Conservation (phyloP, 2,329 filamentous ascomycete species). For the Colletotrichum siamense region DNA sequence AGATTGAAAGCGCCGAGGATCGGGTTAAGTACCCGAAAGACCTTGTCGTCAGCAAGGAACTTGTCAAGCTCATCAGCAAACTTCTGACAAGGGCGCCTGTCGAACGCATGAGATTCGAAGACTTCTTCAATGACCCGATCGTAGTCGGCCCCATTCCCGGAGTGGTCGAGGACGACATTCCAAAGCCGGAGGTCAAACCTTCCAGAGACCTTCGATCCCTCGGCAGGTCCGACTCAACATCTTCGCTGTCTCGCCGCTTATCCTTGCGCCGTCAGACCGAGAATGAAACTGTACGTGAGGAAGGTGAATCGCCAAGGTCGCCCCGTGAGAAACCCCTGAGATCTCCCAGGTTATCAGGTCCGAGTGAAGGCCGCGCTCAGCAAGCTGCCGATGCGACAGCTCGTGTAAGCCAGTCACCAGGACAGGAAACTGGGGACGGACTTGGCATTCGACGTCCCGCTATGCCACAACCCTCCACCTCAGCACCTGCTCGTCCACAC, state of each 20-base stretch:
- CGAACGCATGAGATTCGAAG: constrained; percentile 84
- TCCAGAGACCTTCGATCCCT: constrained; percentile 40
- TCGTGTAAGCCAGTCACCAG: constrained; percentile 47
- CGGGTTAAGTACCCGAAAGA: constrained; percentile 82
- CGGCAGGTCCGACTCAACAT: constrained; percentile 31
- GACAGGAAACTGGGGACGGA: constrained; percentile 52
- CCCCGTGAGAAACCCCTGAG: constrained; percentile 47
- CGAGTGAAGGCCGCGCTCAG: constrained; percentile 38
- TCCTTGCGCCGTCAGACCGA: constrained; percentile 49
- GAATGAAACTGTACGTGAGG: constrained; percentile 38
- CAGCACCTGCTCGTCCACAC: constrained; percentile 52
- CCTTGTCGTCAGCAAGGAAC: constrained; percentile 71
- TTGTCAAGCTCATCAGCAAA: constrained; percentile 81
- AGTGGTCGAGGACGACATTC: constrained; percentile 77
- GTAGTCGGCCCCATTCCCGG: constrained; percentile 80
- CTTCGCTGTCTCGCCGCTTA: constrained; percentile 33
- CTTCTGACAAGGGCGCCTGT: constrained; percentile 86
- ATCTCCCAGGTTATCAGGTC: constrained; percentile 40
- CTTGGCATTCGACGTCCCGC: constrained; percentile 59
- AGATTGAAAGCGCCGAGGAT: constrained; percentile 90
- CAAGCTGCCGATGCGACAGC: constrained; percentile 30
- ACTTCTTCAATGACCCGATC: constrained; percentile 80
- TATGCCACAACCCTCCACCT: constrained; percentile 49
- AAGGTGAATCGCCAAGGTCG: constrained; percentile 38
- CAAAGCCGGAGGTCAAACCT: constrained; percentile 35